phyloP scores from a whole-genome alignment of 345 rosid genomes.

The Cochlearia excelsa region DNA sequence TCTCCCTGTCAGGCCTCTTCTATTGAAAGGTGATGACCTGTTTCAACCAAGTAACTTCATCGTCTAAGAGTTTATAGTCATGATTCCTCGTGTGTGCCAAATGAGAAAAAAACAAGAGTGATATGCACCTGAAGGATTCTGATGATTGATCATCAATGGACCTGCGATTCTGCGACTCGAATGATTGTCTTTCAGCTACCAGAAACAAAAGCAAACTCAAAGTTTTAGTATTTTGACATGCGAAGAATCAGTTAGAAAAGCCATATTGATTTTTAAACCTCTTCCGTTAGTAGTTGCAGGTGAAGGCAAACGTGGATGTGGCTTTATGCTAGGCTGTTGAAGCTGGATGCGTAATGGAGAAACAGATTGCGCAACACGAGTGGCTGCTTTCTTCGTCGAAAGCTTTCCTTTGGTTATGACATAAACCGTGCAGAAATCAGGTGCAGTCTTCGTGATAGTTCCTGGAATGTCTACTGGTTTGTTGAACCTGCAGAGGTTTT shows the following conservation, averaged over 20 bases:
- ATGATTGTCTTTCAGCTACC: slow-evolving; percentile 42
- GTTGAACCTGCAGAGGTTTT: slow-evolving; percentile 53
- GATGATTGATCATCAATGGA: slow-evolving; percentile 47
- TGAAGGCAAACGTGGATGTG: slow-evolving; percentile 33
- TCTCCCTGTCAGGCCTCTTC: slow-evolving; percentile 51
- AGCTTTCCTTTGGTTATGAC: slow-evolving; percentile 77
- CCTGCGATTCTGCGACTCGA: slow-evolving; percentile 43
- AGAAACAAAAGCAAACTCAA: slow-evolving; percentile 12
- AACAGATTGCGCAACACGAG: slow-evolving; percentile 58
- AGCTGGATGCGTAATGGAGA: slow-evolving; percentile 46
- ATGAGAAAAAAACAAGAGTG: slow-evolving; percentile 12
- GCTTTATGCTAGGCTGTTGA: slow-evolving; percentile 30
- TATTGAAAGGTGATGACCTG: slow-evolving; percentile 70
- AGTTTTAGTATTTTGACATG: slow-evolving; percentile 6
- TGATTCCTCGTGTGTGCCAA: background rate
- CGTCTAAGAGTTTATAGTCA: slow-evolving; percentile 1
- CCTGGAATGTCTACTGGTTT: slow-evolving; percentile 55
- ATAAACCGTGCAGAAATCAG: slow-evolving; percentile 75
- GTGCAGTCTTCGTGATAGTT: slow-evolving; percentile 56
- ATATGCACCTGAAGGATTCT: slow-evolving; percentile 47
- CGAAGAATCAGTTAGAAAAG: slow-evolving; percentile 10
- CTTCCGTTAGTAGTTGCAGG: slow-evolving; percentile 35
- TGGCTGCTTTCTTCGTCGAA: slow-evolving; percentile 58
- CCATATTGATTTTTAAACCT: slow-evolving; percentile 33
- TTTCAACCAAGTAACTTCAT: slow-evolving; percentile 21